These are phyloP conservation scores for Arabidopsis arenosa DNA, from an alignment of 345 rosid species.

Conservation along the genomic window DNA sequence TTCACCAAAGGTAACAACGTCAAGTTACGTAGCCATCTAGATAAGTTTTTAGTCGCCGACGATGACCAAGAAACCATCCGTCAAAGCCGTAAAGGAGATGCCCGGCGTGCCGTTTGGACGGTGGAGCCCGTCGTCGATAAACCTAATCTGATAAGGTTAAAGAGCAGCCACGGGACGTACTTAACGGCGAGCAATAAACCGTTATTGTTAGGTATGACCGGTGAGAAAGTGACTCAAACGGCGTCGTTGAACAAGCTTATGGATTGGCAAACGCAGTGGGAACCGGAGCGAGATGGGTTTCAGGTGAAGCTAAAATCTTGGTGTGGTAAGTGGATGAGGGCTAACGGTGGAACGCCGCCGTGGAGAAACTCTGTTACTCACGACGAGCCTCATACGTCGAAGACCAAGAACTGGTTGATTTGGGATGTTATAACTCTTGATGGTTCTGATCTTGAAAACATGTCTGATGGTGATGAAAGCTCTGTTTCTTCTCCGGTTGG, in stretches of 20 bases:
- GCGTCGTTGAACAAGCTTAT: slow-evolving; percentile 40
- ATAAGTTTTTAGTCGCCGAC: slow-evolving; percentile 79
- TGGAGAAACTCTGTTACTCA: slow-evolving; percentile 93
- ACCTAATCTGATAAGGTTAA: slow-evolving; percentile 53
- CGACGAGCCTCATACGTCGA: slow-evolving; percentile 68
- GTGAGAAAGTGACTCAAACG: slow-evolving; percentile 69
- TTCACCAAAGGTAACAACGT: slow-evolving; percentile 67
- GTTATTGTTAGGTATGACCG: slow-evolving; percentile 88
- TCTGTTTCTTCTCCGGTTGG: slow-evolving; percentile 63
- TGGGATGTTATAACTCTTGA: slow-evolving; percentile 76
- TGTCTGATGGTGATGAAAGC: slow-evolving; percentile 55
- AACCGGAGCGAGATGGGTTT: slow-evolving; percentile 74
- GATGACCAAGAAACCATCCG: slow-evolving; percentile 67
- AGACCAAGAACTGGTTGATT: slow-evolving; percentile 72
- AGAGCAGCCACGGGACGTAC: slow-evolving; percentile 67
- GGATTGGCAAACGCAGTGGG: slow-evolving; percentile 82
- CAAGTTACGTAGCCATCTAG: slow-evolving; percentile 82
- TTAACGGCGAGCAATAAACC: slow-evolving; percentile 75
- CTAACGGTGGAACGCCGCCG: slow-evolving; percentile 88
- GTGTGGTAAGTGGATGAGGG: slow-evolving; percentile 77
- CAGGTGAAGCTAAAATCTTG: slow-evolving; percentile 64
- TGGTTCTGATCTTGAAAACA: slow-evolving; percentile 47
- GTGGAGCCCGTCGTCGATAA: slow-evolving; percentile 68
- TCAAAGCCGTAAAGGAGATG: slow-evolving; percentile 70
- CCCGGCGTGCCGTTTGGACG: slow-evolving; percentile 64